A percentile compares a stretch with the other conserved stretches of the same genome.
Conservation (phyloP, 192 early-diverging fungal genomes). For the Coemansia sp. region DNA sequence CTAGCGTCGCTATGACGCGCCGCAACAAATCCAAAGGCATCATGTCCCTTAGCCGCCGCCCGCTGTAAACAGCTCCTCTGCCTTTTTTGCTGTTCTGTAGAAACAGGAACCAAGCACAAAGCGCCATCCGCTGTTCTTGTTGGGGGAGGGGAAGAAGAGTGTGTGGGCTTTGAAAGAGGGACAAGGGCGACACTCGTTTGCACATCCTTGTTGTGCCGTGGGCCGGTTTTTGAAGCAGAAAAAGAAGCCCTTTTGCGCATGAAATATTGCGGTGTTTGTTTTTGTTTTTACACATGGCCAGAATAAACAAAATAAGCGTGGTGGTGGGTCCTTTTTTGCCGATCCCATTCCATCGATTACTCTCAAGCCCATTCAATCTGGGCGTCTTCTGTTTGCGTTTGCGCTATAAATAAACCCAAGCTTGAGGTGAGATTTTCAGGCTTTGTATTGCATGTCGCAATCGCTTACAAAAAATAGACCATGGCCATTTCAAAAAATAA, state of each 20-base stretch:
- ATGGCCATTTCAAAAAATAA: no score
- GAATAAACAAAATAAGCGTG: not conserved
- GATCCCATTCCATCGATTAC: not conserved
- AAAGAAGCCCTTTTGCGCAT: not conserved
- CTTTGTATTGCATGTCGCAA: no score
- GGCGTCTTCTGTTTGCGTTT: no score
- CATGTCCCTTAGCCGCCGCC: no score
- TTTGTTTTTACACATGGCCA: not conserved
- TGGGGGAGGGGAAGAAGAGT: conserved; percentile 11
- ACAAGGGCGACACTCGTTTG: not conserved
- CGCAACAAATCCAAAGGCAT: no score
- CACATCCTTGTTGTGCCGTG: not conserved
- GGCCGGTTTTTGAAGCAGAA: not conserved
- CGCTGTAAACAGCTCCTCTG: no score
- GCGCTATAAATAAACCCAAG: not conserved
- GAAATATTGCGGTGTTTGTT: conserved; percentile 6
- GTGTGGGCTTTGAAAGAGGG: not conserved
- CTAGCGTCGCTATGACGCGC: no score
- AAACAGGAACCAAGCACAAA: no score
- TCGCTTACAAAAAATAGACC: no score
- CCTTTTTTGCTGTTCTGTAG: not conserved
- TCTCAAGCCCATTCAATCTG: not conserved
- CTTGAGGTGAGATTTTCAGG: not conserved
- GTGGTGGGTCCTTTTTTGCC: not conserved
- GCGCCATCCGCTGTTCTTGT: conserved; percentile 10